phyloP scores from a whole-genome alignment of 805 yeast species.

The Schwanniomyces polymorphus region DNA sequence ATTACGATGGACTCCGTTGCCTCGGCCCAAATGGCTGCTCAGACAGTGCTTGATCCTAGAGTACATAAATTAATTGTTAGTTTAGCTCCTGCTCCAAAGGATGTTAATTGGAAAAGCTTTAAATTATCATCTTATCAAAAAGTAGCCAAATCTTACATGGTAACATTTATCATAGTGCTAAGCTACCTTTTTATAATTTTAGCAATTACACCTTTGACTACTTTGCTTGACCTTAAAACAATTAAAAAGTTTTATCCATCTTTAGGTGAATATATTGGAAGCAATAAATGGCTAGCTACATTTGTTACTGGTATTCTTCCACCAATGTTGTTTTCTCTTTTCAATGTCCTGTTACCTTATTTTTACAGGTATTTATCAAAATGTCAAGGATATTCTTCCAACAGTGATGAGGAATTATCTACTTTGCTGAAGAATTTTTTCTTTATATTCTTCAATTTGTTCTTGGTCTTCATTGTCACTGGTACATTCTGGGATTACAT shows the following conservation, averaged over 20 bases:
- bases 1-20: slow-evolving; percentile 50
- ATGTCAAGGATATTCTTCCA: slow-evolving; percentile 54
- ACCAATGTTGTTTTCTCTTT: slow-evolving; percentile 55
- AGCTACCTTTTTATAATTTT: slow-evolving; percentile 54
- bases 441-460: slow-evolving; percentile 60
- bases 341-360: slow-evolving; percentile 55
- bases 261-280: slow-evolving; percentile 51
- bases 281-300: slow-evolving; percentile 52
- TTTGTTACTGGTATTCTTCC: slow-evolving; percentile 64
- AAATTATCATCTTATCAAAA: slow-evolving; percentile 38
- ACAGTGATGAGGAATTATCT: slow-evolving; percentile 59
- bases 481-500: slow-evolving; percentile 63
- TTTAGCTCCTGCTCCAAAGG: slow-evolving; percentile 49
- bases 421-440: slow-evolving; percentile 59
- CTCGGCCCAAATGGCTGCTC: slow-evolving; percentile 51
- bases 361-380: slow-evolving; percentile 51
- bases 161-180: slow-evolving; percentile 45
- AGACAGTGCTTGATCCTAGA: slow-evolving; percentile 45
- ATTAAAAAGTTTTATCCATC: slow-evolving; percentile 60
- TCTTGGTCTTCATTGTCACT: slow-evolving; percentile 59
- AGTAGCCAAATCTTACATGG: slow-evolving; percentile 36
- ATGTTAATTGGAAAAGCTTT: slow-evolving; percentile 47
- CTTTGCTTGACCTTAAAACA: slow-evolving; percentile 55
- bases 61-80: slow-evolving; percentile 42
- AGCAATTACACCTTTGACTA: slow-evolving; percentile 56